Conservation (phyloP, 352 stramenopile genomes). For the Pythium myriotylum region DNA sequence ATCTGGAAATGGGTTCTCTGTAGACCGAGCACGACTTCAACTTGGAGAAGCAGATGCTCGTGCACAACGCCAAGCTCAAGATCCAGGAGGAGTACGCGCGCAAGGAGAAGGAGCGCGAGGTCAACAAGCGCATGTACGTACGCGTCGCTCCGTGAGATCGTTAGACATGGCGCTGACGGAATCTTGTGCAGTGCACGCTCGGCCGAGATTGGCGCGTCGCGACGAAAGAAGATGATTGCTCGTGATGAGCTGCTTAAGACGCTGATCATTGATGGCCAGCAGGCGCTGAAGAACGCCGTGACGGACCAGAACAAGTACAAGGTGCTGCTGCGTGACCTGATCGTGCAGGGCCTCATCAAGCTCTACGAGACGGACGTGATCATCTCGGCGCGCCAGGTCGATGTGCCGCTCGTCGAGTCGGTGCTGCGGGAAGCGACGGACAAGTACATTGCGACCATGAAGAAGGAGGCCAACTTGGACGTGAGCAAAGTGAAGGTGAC, state of each 20-base stretch:
- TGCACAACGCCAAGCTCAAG: constrained; percentile 98
- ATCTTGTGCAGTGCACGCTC: constrained; percentile 70
- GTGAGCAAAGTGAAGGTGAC: constrained; percentile 90
- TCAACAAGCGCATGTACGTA: constrained; percentile 91
- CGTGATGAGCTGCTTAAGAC: constrained; percentile 90
- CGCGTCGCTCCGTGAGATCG: not conserved
- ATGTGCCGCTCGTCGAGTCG: constrained; percentile 87
- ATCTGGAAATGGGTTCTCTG: constrained; percentile 10
- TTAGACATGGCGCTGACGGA: too few relatives aligned
- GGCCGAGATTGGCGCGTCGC: constrained; percentile 93
- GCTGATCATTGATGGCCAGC: constrained; percentile 70
- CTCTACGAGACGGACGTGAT: constrained; percentile 96
- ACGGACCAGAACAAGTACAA: constrained; percentile 91
- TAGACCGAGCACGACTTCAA: constrained; percentile 99
- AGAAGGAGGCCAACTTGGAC: constrained; percentile 91
- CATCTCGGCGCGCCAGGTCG: constrained; percentile 90
- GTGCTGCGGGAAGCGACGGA: constrained; percentile 86
- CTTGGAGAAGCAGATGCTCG: constrained; percentile 98
- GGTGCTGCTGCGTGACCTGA: constrained; percentile 94
- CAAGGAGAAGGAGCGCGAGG: constrained; percentile 97
- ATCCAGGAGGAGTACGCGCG: constrained; percentile 97
- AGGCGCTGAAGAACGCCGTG: constrained; percentile 48
- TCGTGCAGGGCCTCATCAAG: constrained; percentile 98
- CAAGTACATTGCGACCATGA: constrained; percentile 86
- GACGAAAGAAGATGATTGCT: constrained; percentile 97